These are phyloP conservation scores for Carnegiea gigantea DNA, from an alignment of 179 eudicot genomes.

Conservation along the genomic window DNA sequence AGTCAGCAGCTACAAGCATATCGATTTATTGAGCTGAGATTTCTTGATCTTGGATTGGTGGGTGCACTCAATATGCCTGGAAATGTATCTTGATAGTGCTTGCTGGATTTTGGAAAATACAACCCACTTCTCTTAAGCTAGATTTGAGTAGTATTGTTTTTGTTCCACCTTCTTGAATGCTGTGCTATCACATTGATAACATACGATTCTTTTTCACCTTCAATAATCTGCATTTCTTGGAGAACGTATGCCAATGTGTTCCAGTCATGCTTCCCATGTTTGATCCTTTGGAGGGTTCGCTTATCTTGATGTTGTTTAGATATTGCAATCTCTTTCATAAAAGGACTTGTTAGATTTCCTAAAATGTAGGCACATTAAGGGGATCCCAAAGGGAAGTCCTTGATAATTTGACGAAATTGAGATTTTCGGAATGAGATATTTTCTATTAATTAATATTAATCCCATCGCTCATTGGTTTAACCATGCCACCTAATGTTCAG, in stretches of 20 bases:
- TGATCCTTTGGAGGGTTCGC: too few species aligned
- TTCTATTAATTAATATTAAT: not conserved
- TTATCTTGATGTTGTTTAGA: too few species aligned
- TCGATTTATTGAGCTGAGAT: constrained; percentile 1
- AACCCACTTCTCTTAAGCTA: not conserved
- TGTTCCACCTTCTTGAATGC: not conserved
- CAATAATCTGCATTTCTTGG: constrained; percentile 11
- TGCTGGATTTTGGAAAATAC: not conserved
- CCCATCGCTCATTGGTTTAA: not conserved
- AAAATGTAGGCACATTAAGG: too few species aligned
- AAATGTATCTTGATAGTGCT: not conserved
- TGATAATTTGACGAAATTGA: not conserved
- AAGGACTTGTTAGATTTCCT: not conserved
- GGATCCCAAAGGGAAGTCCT: not conserved
- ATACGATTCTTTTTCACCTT: not conserved
- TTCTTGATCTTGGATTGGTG: constrained; percentile 2
- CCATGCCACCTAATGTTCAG: not conserved
- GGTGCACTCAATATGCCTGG: not conserved
- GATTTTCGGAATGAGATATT: not conserved
- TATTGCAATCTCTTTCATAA: too few species aligned
- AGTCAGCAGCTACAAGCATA: not conserved
- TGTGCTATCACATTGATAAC: not conserved
- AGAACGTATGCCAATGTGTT: too few species aligned
- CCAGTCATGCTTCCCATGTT: too few species aligned
- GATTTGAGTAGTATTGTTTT: too few species aligned